A percentile compares a stretch with the other conserved stretches of the same genome.
Evolutionary conservation across 108 stramenopile genomes (phyloP).

Genomic region (Nitzschia sp.): DNA sequence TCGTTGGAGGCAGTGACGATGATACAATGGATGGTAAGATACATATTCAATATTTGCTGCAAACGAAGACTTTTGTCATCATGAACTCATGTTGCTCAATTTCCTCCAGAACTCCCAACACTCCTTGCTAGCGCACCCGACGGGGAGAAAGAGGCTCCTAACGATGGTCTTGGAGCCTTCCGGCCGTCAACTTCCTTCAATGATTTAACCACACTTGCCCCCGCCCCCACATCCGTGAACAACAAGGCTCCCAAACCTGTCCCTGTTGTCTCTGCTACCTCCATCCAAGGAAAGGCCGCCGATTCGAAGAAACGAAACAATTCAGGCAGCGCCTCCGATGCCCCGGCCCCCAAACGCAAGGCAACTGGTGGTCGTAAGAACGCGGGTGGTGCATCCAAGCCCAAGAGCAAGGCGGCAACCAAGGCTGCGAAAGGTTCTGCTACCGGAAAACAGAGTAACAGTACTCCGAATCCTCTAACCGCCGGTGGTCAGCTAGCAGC

Average conservation of each 20-base stretch:
- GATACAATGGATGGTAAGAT: conserved; percentile 23
- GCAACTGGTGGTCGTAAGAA: neutral
- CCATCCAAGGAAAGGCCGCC: neutral
- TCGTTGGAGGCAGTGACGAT: conserved; percentile 46
- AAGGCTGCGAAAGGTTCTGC: neutral
- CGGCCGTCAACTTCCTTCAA: conserved; percentile 66
- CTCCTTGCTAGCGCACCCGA: conserved; percentile 13
- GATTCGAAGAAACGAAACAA: conserved; percentile 20
- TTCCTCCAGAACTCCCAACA: conserved; percentile 36
- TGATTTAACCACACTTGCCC: conserved; percentile 39
- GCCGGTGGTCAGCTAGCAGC: neutral
- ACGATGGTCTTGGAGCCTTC: conserved; percentile 63
- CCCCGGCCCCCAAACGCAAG: conserved; percentile 34
- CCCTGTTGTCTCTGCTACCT: conserved; percentile 4
- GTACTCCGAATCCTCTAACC: conserved; percentile 33
- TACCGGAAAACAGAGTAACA: conserved; percentile 2
- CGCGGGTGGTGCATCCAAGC: neutral
- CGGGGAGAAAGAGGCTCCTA: conserved; percentile 18
- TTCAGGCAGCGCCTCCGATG: conserved; percentile 6
- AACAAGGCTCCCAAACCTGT: neutral
- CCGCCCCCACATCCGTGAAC: neutral
- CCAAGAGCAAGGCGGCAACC: neutral
- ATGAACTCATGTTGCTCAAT: no score
- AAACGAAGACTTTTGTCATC: neutral
- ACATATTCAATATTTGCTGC: no score